Evolutionary conservation across 306 rosid species (phyloP), one percentile per base, ranked within the genome.

Genomic region (Rubus idaeus): DNA sequence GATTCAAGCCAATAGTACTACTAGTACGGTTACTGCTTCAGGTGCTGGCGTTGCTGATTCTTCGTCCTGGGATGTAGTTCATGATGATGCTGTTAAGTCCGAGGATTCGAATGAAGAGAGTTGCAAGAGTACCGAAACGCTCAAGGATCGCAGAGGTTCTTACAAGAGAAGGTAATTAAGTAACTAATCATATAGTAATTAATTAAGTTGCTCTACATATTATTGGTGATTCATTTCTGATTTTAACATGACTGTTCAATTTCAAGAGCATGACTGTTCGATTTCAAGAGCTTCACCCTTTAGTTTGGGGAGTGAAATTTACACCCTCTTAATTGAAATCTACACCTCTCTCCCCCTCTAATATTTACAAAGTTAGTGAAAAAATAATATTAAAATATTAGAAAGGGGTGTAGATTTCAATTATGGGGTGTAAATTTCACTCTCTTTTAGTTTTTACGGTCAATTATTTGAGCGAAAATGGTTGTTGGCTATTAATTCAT

Each of bases 151-250:
- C 40, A 84, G 91, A 64, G 92, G 90, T 1, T 74, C 81, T 18
- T 81, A 90, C 82, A 91, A 86, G 75, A 85, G 92, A 85, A 89
- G 94, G 97, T 86, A 83, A 30, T 5, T 1, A 45, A 30, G 5
- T 13, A 20, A 23, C 6, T 5, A 44, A 14, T 4, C 41, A 10
- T 10, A 5, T 26, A 5, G 18, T 11, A 14, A 17, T 14, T 30
- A 12, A 35, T 37, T 7, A 42, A 53, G 20, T 26, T 14, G 5
- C 11, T 7, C 4, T 30, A 61, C 18, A 61, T 7, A 13, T 10
- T 53, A 47, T 3, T 56, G 4, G 5, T 10, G 14, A 21, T 3
- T 20, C 8, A 3, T 20, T 20, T 30, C 35, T 30, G 2, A 30
- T 30, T 30, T 30, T 30, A 30, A 30, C 35, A 30, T 30, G 35